Base-by-base conservation (phyloP, 1,139 yeast genomes). In the Candida gigantensis region DNA sequence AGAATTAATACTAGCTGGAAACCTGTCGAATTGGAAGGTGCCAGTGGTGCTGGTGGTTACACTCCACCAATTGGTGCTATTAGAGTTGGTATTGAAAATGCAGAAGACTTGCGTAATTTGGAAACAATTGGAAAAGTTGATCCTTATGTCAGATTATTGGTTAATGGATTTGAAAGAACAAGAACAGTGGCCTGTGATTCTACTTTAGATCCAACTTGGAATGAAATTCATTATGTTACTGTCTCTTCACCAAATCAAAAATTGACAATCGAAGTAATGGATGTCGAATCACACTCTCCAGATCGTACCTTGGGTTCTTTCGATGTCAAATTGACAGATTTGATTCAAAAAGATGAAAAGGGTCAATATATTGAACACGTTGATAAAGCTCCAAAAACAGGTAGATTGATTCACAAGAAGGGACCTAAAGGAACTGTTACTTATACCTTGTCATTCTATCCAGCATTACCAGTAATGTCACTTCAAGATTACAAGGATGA, bases 11-110 rank as follows among this genome's bases (percentile, higher is more conserved):
- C 94, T 21, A 65, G 70, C 39, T 92, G 96, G 96, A 88, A 84
- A 58, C 94, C 97, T 3, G 95, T 90, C 29, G 81, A 76, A 24
- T 65, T 90, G 52, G 77, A 74, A 43, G 72, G 77, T 30, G 77
- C 81, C 10, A 67, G 79, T 36, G 89, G 88, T 47, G 66, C 85
- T 16, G 80, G 84, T 50, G 90, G 89, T 33, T 90, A 88, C 64
- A 79, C 88, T 19, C 90, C 90, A 43, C 98, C 98, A 36, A 83
- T 90, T 56, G 98, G 98, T 55, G 94, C 84, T 26, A 72, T 90
- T 10, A 80, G 97, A 55, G 72, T 92, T 37, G 76, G 80, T 48
- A 60, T 92, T 44, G 77, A 77, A 49, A 75, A 74, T 44, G 97
- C 94, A 30, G 76, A 73, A 41, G 83, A 80, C 43, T 74, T 92